Conservation (phyloP, 441 rosid species). For the Syzygium malaccense region DNA sequence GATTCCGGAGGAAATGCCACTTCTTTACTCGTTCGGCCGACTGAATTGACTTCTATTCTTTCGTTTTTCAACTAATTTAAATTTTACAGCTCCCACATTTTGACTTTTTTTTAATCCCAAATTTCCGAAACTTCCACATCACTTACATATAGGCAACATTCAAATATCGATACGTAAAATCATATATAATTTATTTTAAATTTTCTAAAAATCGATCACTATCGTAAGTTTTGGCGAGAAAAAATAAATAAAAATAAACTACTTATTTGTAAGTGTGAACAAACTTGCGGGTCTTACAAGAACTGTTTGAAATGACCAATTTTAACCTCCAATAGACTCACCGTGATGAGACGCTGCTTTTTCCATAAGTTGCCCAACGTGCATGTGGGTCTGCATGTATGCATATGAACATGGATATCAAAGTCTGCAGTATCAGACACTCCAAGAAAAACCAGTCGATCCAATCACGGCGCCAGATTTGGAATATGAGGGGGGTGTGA, state of each 20-base stretch:
- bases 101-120: too few species aligned
- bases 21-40: neutral
- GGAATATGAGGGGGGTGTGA: neutral
- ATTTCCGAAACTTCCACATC: neutral
- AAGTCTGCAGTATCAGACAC: neutral
- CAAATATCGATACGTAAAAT: neutral
- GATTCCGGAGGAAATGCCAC: neutral
- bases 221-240: neutral
- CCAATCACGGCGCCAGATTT: neutral
- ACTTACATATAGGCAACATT: neutral
- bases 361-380: too few species aligned
- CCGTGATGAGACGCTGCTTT: too few species aligned
- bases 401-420: too few species aligned
- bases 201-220: too few species aligned
- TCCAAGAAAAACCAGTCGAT: neutral
- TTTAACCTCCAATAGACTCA: too few species aligned
- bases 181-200: neutral
- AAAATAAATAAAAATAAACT: too few species aligned
- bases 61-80: too few species aligned
- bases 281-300: too few species aligned
- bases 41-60: neutral
- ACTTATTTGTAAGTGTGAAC: neutral
- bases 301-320: too few species aligned
- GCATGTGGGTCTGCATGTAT: too few species aligned
- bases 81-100: too few species aligned